Base-by-base conservation (phyloP, 805 yeast genomes). In the Millerozyma miso region DNA sequence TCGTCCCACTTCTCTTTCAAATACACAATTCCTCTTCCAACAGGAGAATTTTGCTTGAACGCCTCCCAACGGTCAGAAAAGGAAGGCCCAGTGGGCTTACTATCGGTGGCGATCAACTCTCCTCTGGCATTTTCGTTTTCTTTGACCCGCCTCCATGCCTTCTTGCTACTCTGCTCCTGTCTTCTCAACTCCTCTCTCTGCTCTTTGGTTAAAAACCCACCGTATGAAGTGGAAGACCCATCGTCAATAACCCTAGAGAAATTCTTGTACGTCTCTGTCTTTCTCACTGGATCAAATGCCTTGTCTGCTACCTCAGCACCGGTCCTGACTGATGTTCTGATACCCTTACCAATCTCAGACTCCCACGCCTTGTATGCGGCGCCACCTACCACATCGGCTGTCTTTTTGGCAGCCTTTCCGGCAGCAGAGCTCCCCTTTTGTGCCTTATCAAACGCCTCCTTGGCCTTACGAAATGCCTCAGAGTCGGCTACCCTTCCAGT, bases 331-430 rank as follows among this genome's bases (percentile, higher is more conserved):
- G 89, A 88, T 35, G 80, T 74, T 56, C 98, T 78, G n/a, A 96
- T 90, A 38, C 83, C 85, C 61, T 83, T 81, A 47, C 96, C 93
- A 35, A 91, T 86, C 18, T 93, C 87, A 1, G 97, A 88, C 47
- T 93, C 97, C 99, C 99, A 93, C 1, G 97, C 97, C 46, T 83
- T 84, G 33, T 77, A 73, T 3, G 97, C 98, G 36, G 82, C 95
- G 44, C 77, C 83, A 42, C 97, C 98, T 31, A 93, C 88, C 33
- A 82, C 91, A 55, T 85, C 88, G n/a, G 97, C 97, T 4, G 98
- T 93, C 65, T 85, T 86, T 55, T 80, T 78, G 42, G 88, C 79
- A 35, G 88, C 84, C 60, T 85, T 79, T 5, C 81, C 79, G n/a
- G 81, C 74, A 32, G 85, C 85, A 15, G 87, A 75, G 15, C 76